These are phyloP conservation scores for Russula ochroleuca DNA, from an alignment of 768 basidiomycete species.

Conservation along the genomic window DNA sequence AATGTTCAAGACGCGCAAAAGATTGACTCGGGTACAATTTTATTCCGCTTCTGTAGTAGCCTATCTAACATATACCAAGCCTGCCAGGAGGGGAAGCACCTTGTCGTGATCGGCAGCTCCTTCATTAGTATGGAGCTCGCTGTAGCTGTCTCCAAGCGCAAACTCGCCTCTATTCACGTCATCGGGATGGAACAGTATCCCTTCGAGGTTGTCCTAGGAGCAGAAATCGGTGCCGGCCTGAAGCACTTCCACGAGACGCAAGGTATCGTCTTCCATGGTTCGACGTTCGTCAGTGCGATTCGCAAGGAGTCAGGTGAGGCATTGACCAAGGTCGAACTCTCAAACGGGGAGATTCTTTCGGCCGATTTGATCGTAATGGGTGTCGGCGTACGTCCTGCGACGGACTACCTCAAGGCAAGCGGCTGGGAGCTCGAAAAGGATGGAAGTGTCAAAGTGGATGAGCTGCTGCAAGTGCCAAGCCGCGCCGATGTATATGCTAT, in stretches of 20 bases:
- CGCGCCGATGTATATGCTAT: slow-evolving; percentile 61
- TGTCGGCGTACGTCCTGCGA: slow-evolving; percentile 81
- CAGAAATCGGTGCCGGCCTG: slow-evolving; percentile 70
- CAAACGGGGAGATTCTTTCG: slow-evolving; percentile 44
- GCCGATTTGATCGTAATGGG: slow-evolving; percentile 83
- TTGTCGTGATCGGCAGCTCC: slow-evolving; percentile 82
- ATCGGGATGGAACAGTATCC: slow-evolving; percentile 80
- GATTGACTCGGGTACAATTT: slow-evolving; percentile 57
- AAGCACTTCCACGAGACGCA: slow-evolving; percentile 77
- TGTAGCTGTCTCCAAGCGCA: slow-evolving; percentile 63
- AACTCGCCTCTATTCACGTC: slow-evolving; percentile 76
- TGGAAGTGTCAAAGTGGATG: slow-evolving; percentile 73
- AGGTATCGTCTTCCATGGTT: slow-evolving; percentile 83
- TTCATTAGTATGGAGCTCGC: slow-evolving; percentile 96
- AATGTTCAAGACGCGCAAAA: slow-evolving; percentile 65
- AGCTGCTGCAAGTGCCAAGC: slow-evolving; percentile 58
- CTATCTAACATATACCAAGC: slow-evolving; percentile 35
- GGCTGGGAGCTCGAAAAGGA: slow-evolving; percentile 67
- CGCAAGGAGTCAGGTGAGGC: slow-evolving; percentile 47
- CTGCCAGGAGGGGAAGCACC: slow-evolving; percentile 64
- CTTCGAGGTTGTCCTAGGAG: slow-evolving; percentile 77
- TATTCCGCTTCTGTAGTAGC: no score
- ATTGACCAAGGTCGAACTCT: slow-evolving; percentile 46
- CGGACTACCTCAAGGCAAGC: slow-evolving; percentile 70
- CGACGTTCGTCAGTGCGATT: slow-evolving; percentile 63